Evolutionary conservation across 148 eudicot species (phyloP), one percentile per base, ranked within the genome.

Genomic region (Fagopyrum esculentum): DNA sequence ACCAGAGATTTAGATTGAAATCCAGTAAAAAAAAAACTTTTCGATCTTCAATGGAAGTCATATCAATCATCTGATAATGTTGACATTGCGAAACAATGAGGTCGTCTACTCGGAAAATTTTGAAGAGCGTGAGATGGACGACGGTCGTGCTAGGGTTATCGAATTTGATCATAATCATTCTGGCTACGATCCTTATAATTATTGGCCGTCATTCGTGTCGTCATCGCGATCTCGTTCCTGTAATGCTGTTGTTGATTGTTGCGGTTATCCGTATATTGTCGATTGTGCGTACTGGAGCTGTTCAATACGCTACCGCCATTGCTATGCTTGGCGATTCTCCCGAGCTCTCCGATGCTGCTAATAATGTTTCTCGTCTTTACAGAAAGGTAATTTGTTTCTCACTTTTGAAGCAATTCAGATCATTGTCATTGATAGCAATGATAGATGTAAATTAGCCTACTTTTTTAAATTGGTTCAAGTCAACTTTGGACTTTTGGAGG

Each of bases 241-340:
- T 90, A 19, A 44, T 45, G 2, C 35, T 76, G 5, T 73, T 86
- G 7, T 60, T 82, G 77, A 22, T 71, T 48, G 77, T 76, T 6
- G 77, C 87, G 9, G 77, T 68, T 30, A 46, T 80, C 8, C 86
- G 90, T 10, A 80, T 88, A 6, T 2, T 77, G 22, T 77, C 87
- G 56, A 84, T 86, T 89, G 74, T 84, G 45, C 84, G 87, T 6
- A 80, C 85, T 45, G 95, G 83, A 5, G 71, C 85, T 59, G 83
- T 77, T 0, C 95, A 90, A 60, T 83, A 84, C 71, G 84, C 86
- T 11, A 86, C 89, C 6, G 95, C 95, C 22, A 47, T 51, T 16
- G 85, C 83, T 10, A 83, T 90, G 44, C 45, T 86, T 3, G 82
- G 79, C 0, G 82, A 85, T 40, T 81, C 84, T 44, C 71, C 77